phyloP scores from a whole-genome alignment of 2,329 filamentous ascomycete genomes.

The Cladosporium colombiae region DNA sequence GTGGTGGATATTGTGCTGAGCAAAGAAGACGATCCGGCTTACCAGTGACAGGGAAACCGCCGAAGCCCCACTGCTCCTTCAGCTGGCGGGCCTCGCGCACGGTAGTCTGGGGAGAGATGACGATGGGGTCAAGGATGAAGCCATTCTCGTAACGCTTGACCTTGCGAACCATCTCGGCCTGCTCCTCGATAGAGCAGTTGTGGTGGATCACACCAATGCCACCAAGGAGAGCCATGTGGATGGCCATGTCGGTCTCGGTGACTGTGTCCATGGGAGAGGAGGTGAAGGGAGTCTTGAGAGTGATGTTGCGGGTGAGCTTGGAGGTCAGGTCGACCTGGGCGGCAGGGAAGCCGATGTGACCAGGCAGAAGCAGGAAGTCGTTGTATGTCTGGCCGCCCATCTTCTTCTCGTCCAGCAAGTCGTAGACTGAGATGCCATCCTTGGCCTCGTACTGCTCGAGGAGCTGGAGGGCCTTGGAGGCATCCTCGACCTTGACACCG shows the following conservation, averaged over 20 bases:
- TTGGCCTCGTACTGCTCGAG: constrained; percentile 72
- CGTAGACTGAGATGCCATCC: constrained; percentile 85
- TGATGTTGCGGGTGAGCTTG: constrained; percentile 91
- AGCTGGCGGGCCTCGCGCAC: constrained; percentile 87
- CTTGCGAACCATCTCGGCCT: constrained; percentile 98
- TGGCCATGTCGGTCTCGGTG: constrained; percentile 99
- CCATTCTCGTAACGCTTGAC: constrained; percentile 99
- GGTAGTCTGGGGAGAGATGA: constrained; percentile 83
- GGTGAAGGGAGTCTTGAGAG: constrained; percentile 92
- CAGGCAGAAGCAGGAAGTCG: constrained; percentile 94
- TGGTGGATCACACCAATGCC: constrained; percentile 96
- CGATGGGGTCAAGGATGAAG: constrained; percentile 94
- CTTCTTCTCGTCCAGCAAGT: constrained; percentile 86
- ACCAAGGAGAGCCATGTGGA: constrained; percentile 89
- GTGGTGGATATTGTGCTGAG: neutral
- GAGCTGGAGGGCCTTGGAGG: constrained; percentile 65
- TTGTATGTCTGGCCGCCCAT: constrained; percentile 96
- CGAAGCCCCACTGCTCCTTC: constrained; percentile 98
- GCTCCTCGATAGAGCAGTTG: constrained; percentile 96
- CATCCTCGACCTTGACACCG: constrained; percentile 27
- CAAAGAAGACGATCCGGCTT: constrained; percentile 48
- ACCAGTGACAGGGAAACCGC: constrained; percentile 98
- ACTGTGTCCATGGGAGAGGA: constrained; percentile 99
- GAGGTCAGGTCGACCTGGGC: constrained; percentile 86
- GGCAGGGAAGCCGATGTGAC: constrained; percentile 97